A percentile compares a stretch with the other conserved stretches of the same genome.
Evolutionary conservation across 2,329 filamentous ascomycete genomes (phyloP).

Genomic region (Drechmeria coniospora): DNA sequence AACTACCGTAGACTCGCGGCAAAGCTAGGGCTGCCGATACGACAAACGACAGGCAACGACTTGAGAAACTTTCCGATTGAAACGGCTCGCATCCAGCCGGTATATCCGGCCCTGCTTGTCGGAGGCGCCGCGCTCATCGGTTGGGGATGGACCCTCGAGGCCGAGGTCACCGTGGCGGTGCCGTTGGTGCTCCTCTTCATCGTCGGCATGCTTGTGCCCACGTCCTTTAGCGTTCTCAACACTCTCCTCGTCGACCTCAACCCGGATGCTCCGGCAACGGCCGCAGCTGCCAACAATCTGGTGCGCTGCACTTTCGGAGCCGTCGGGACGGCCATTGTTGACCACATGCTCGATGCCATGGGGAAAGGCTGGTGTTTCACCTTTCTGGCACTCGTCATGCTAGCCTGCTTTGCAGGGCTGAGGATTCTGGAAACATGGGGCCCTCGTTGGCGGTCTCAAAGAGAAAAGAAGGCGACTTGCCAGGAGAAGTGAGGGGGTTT

Average conservation of each 20-base stretch:
- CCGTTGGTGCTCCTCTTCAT: slow-evolving; percentile 41
- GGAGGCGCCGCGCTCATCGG: slow-evolving; percentile 36
- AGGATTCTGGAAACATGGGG: slow-evolving; percentile 32
- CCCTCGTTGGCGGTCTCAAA: slow-evolving; percentile 34
- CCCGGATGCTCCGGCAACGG: slow-evolving; percentile 43
- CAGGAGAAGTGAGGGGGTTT: slow-evolving; percentile 1
- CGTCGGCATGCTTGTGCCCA: slow-evolving; percentile 41
- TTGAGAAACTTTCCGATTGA: slow-evolving; percentile 39
- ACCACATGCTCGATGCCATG: slow-evolving; percentile 39
- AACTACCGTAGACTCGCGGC: slow-evolving; percentile 57
- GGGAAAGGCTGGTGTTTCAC: slow-evolving; percentile 50
- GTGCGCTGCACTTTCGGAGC: slow-evolving; percentile 47
- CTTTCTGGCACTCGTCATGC: slow-evolving; percentile 36
- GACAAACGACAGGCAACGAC: slow-evolving; percentile 39
- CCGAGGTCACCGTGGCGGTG: slow-evolving; percentile 33
- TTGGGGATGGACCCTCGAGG: slow-evolving; percentile 43
- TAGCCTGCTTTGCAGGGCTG: slow-evolving; percentile 31
- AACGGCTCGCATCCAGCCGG: slow-evolving; percentile 35
- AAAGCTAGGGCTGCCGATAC: slow-evolving; percentile 43
- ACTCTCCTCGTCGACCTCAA: slow-evolving; percentile 49
- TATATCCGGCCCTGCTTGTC: slow-evolving; percentile 37
- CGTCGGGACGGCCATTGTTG: slow-evolving; percentile 40
- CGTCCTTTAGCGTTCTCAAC: slow-evolving; percentile 47
- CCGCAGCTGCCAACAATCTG: slow-evolving; percentile 49
- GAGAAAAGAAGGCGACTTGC: slow-evolving; percentile 16